Evolutionary conservation across 116 monocot species (phyloP), one percentile per base, ranked within the genome.

Genomic region (Papilionanthe hybrid): DNA sequence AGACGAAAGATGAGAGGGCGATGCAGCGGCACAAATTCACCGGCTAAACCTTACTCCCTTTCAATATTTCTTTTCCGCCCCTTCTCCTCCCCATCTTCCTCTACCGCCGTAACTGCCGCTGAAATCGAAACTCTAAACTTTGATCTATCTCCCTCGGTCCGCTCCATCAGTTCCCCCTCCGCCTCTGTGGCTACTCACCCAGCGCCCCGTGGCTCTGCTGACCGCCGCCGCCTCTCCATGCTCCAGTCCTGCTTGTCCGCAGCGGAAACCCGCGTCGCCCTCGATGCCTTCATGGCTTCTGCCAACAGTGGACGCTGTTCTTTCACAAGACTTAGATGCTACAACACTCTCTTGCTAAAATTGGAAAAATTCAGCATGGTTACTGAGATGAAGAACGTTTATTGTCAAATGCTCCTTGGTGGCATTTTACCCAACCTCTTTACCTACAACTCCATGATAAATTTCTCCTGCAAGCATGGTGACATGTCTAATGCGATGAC

Each of bases 381-480:
- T 11, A 75, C 53, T 15, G 83, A 86, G 37, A 88, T 88, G 83
- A 56, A 42, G 53, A 19, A 20, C 18, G 75, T 81, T n/a, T 88
- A 75, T 67, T 43, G 32, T 30, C 76, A 78, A 58, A 83, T 88
- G 48, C 23, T 58, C 2, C 67, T 81, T 53, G 86, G 53, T 53
- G 78, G 81, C 32, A 60, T 87, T 29, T 73, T 85, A 42, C 90
- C 87, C 10, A 85, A 87, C 63, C 13, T 60, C n/a, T 72, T 85
- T 76, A 84, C 87, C 1, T 93, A 81, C 77, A 90, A 88, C 57
- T 79, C 80, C 0, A 78, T 90, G 77, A 87, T 93, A 32, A 93
- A 90, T 57, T 81, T 78, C 5, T 82, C 74, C 76, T 87, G 87
- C 77, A 82, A 83, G 65, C 42, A 67, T 27, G 85, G 78, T 30